A percentile compares a stretch with the other conserved stretches of the same genome.
These are phyloP conservation scores for Lolium rigidum DNA, from an alignment of 176 grass and related monocot species.

Conservation along the genomic window DNA sequence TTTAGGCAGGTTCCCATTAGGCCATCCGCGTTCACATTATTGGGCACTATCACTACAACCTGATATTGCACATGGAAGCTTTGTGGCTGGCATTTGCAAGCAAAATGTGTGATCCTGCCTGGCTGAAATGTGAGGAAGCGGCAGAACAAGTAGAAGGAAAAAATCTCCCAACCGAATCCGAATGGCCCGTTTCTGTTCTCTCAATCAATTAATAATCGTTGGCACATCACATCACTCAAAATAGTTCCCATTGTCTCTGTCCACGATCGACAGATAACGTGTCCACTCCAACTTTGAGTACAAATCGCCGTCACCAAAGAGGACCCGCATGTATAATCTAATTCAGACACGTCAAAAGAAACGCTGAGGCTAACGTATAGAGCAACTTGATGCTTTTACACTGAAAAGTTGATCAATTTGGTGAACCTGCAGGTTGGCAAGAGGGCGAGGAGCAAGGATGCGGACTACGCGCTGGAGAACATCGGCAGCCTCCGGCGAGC, in stretches of 20 bases:
- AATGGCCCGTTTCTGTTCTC: neutral
- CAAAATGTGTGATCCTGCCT: neutral
- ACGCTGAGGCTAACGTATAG: too few relatives aligned
- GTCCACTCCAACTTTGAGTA: neutral
- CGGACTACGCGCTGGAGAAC: constrained; percentile 74
- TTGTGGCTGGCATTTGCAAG: constrained; percentile 21
- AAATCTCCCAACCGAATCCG: neutral
- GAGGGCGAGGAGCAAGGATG: constrained; percentile 67
- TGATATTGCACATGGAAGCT: neutral
- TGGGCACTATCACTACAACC: neutral
- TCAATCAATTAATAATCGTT: neutral
- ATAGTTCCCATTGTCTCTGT: neutral
- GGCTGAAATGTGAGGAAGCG: neutral
- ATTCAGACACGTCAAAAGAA: neutral
- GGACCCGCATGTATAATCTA: neutral
- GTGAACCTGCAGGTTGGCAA: constrained; percentile 73
- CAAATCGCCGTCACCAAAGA: neutral
- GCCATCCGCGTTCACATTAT: neutral
- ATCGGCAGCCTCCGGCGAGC: constrained; percentile 57
- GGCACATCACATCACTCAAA: constrained; percentile 22
- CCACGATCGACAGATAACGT: neutral
- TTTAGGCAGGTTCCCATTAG: neutral
- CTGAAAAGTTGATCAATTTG: neutral
- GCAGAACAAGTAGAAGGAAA: neutral
- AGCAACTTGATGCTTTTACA: neutral